Base-by-base conservation (phyloP, 805 yeast genomes). In the Teunomyces funiuensis region DNA sequence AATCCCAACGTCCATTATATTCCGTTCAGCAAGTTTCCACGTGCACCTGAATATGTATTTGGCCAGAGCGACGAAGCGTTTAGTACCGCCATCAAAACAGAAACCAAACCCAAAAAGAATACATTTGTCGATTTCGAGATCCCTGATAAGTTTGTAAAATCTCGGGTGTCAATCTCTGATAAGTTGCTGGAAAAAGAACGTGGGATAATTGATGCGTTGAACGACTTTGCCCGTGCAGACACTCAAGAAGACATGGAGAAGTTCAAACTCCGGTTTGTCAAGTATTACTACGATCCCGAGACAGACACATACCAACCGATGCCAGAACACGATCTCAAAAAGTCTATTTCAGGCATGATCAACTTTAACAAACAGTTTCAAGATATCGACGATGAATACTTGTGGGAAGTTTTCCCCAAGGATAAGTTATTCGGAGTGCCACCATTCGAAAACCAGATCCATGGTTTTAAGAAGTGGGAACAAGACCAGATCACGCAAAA, bases 391-490 rank as follows among this genome's bases (percentile, higher is more conserved):
- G 72, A 71, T 44, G 69, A 63, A 23, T 66, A 60, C 41, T 57
- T 71, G 28, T 69, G 74, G 74, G 57, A 65, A 14, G 36, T 65
- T 30, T 53, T 65, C 17, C 74, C 74, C 3, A 56, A 55, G 28
- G 65, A 57, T 16, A 58, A 60, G 42, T 42, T 58, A 22, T 68
- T 61, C 49, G 71, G 67, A 6, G 46, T 50, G 3, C 65, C 66
- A 6, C 73, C 73, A 1, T 66, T 59, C 40, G 71, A 65, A 19
- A 44, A 47, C 18, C 37, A 49, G 28, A 42, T 46, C 16, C 29
- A 27, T n/a, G 63, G 65, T 5, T 67, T 69, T 50, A 64, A 62
- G 40, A 44, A 54, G 18, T 69, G 70, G 71, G 74, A 69, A 47
- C 44, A 54, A 11, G 55, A 54, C 29, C 49, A 52, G 39, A 40